Conservation (phyloP, 495 filamentous ascomycete species). For the Penicillium paradoxum region DNA sequence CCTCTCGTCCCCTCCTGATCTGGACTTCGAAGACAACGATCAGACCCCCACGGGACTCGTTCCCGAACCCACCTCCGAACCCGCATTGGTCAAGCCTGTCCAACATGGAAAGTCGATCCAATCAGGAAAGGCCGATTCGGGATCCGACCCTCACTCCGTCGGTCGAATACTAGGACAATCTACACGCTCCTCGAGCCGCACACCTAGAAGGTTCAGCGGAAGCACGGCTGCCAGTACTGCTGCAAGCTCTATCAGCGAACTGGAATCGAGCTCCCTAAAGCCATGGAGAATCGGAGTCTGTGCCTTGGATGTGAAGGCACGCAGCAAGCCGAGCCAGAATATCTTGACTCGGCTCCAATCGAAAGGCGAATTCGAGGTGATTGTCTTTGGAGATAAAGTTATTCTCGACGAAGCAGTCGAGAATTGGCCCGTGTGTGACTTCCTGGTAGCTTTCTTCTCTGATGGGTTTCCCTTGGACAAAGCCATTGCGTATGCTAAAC, state of each 20-base stretch:
- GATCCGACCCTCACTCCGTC: conserved; percentile 19
- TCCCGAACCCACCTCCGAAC: conserved; percentile 6
- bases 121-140: conserved; percentile 16
- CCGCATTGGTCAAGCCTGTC: conserved; percentile 8
- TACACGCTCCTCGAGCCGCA: conserved; percentile 64
- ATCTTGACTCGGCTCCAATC: conserved; percentile 88
- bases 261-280: conserved; percentile 32
- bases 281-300: conserved; percentile 81
- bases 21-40: conserved; percentile 18
- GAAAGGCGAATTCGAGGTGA: conserved; percentile 89
- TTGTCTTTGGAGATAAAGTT: conserved; percentile 97
- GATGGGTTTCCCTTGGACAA: conserved; percentile 97
- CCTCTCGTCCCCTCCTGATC: conserved; percentile 5
- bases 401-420: conserved; percentile 85
- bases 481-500: conserved; percentile 86
- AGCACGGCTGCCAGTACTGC: conserved; percentile 70
- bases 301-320: conserved; percentile 89
- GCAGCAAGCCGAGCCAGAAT: conserved; percentile 92
- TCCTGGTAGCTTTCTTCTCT: conserved; percentile 95
- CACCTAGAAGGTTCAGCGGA: conserved; percentile 67
- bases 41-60: conserved; percentile 9
- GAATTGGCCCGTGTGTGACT: conserved; percentile 70
- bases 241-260: conserved; percentile 57
- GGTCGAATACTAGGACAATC: conserved; percentile 34
- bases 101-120: conserved; percentile 15